A percentile compares a stretch with the other conserved stretches of the same genome.
Conservation (phyloP, 1,284 basidiomycete genomes). For the Ceratobasidium sp. region DNA sequence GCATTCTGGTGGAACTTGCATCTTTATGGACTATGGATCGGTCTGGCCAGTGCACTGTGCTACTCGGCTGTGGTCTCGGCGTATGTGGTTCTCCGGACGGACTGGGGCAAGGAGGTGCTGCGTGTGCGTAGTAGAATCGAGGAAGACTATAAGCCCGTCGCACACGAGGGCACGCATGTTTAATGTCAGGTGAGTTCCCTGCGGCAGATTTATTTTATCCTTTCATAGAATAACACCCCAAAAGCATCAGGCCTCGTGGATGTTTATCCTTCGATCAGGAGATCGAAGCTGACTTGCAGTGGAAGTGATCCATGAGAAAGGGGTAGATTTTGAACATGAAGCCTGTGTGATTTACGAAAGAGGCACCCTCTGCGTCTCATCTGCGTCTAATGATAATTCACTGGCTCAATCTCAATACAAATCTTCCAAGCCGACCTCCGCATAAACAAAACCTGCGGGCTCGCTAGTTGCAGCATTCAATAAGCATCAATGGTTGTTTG, state of each 20-base stretch:
- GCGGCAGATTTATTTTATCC: not conserved
- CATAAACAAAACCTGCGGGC: too few relatives aligned
- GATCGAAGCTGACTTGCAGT: not conserved
- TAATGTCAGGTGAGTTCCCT: not conserved
- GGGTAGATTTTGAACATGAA: not conserved
- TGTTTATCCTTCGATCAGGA: not conserved
- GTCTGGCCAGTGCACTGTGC: conserved; percentile 44
- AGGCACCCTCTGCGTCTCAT: too few relatives aligned
- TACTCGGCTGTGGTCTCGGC: conserved; percentile 44
- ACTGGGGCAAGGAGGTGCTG: conserved; percentile 49
- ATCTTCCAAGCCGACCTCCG: too few relatives aligned
- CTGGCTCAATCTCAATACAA: too few relatives aligned
- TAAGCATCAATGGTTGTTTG: too few relatives aligned
- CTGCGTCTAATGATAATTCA: too few relatives aligned
- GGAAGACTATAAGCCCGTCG: conserved; percentile 18
- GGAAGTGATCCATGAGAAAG: conserved; percentile 1
- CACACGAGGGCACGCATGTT: not conserved
- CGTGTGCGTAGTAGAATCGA: conserved; percentile 45
- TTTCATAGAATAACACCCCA: not conserved
- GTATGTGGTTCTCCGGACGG: conserved; percentile 44
- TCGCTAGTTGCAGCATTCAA: too few relatives aligned
- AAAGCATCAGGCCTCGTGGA: not conserved
- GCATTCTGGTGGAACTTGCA: conserved; percentile 46
- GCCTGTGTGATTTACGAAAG: too few relatives aligned
- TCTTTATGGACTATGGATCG: conserved; percentile 49